Conservation (phyloP, 2,329 filamentous ascomycete species). For the Diaporthe sp. region DNA sequence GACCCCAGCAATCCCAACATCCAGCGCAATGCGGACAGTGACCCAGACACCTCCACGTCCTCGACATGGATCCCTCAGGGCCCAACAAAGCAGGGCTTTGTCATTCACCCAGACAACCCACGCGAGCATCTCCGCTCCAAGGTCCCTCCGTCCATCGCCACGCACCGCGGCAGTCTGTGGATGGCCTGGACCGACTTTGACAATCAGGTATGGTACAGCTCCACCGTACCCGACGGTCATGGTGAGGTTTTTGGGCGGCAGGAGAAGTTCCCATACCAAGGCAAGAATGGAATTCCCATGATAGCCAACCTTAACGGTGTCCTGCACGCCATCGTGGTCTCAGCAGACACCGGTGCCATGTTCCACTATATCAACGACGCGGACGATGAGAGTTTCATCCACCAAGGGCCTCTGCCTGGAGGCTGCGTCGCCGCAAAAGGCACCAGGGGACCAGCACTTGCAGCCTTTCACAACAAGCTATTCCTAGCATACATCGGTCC, state of each 20-base stretch:
- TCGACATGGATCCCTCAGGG: slow-evolving; percentile 52
- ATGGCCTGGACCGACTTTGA: slow-evolving; percentile 51
- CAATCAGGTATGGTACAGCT: slow-evolving; percentile 51
- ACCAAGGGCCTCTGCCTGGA: slow-evolving; percentile 45
- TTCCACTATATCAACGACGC: slow-evolving; percentile 52
- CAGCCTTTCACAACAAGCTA: slow-evolving; percentile 54
- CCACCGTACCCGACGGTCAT: slow-evolving; percentile 46
- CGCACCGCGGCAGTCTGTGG: slow-evolving; percentile 54
- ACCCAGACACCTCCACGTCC: background rate
- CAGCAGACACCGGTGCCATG: slow-evolving; percentile 47
- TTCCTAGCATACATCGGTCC: slow-evolving; percentile 50
- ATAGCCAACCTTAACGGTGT: slow-evolving; percentile 52
- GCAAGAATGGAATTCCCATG: slow-evolving; percentile 49
- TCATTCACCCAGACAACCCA: slow-evolving; percentile 43
- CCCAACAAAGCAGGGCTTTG: slow-evolving; percentile 45
- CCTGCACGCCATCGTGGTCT: slow-evolving; percentile 51
- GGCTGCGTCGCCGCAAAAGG: slow-evolving; percentile 46
- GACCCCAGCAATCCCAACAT: background rate
- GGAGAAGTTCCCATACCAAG: slow-evolving; percentile 46
- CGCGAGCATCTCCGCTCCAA: slow-evolving; percentile 49
- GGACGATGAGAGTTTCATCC: slow-evolving; percentile 46
- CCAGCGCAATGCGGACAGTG: background rate
- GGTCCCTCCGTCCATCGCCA: slow-evolving; percentile 51
- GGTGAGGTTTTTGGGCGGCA: slow-evolving; percentile 47
- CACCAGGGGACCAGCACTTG: slow-evolving; percentile 47